Evolutionary conservation across 2,329 filamentous ascomycete genomes (phyloP).

Genomic region (Chaetomiaceae sp.): DNA sequence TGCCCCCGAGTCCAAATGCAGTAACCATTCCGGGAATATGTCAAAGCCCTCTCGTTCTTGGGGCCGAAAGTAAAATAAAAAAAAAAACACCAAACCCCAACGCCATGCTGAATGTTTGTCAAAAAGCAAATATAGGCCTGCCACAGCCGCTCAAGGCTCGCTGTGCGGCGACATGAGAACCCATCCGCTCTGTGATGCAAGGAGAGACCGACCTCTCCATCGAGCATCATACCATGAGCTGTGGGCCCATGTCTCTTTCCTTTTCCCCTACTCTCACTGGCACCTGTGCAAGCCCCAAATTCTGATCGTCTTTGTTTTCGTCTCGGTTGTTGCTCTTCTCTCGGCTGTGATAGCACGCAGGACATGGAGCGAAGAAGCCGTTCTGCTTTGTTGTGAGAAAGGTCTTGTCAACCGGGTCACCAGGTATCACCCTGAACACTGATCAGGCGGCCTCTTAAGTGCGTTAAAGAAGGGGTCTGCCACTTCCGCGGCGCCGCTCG

Average conservation of each 20-base stretch:
- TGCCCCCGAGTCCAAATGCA: conserved; percentile 7
- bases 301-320: conserved; percentile 23
- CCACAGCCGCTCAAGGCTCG: conserved; percentile 1
- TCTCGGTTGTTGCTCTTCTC: conserved; percentile 19
- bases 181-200: background rate
- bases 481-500: conserved; percentile 12
- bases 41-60: conserved; percentile 25
- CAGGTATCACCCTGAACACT: conserved; percentile 31
- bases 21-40: conserved; percentile 3
- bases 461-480: conserved; percentile 10
- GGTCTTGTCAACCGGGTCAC: conserved; percentile 17
- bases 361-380: background rate
- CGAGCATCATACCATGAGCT: background rate
- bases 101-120: conserved; percentile 37
- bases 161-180: background rate
- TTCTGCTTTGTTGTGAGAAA: conserved; percentile 14
- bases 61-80: conserved; percentile 10
- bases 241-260: background rate
- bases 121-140: conserved; percentile 28
- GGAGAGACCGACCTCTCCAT: background rate
- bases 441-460: conserved; percentile 20
- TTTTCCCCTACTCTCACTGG: background rate
- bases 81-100: conserved; percentile 29
- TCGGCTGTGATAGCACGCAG: conserved; percentile 3
- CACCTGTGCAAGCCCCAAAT: conserved; percentile 5